Evolutionary conservation across 2,329 filamentous ascomycete genomes (phyloP), one percentile per base, ranked within the genome.

Genomic region (Fusarium sp.): DNA sequence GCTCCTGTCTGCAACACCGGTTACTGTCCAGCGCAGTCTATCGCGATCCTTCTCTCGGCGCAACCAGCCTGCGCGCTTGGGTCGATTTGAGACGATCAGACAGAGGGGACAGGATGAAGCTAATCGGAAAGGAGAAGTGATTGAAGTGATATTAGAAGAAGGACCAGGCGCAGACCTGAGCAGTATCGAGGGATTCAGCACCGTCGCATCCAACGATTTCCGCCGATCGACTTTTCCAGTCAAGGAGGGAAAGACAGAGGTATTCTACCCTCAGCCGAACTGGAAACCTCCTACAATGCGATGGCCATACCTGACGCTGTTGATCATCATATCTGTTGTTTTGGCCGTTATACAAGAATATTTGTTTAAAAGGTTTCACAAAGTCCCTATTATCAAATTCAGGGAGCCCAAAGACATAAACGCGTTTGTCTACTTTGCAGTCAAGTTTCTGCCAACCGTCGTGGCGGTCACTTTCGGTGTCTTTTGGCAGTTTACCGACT

Each of bases 261-360:
- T 88, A 1, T 89, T 88, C 69, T 89, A 88, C 65, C 88, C 88
- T 1, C 85, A 87, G 60, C 86, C 88, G 4, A 86, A 91, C 75
- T 91, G 89, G 89, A 89, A 88, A 73, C 89, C 89, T 0, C 85
- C 89, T 63, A 84, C 85, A 0, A 91, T 91, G 87, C 82, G 86
- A 31, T 86, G 85, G 82, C 86, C 86, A 1, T 91, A 89, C 69
- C 80, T 91, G 4, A 72, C 79, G 2, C 74, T 81, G 36, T 79
- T 91, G 18, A 81, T 90, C 26, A 12, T 86, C 2, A 62, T 90
- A 11, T 89, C 89, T 0, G 60, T 87, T 8, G 77, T 75, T 1
- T 78, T 91, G 28, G 87, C 83, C 9, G 81, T 80, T 23, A 78
- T 78, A 37, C 83, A 87, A 69, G 89, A 91, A 75, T 71, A 85